These are phyloP conservation scores for Forsythia viridissima DNA, from an alignment of 257 asterid species.

Conservation along the genomic window DNA sequence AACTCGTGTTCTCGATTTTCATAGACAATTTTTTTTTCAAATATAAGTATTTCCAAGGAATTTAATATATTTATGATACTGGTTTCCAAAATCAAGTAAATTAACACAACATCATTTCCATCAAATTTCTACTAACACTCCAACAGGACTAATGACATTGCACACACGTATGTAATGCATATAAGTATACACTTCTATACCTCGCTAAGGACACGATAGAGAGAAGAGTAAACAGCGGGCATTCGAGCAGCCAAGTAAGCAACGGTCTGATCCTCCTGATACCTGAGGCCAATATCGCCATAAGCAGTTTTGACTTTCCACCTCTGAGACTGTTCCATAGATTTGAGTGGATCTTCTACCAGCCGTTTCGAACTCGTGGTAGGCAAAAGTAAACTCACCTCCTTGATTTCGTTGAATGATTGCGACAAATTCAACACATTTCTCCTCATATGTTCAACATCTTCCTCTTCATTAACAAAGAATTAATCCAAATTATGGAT, in stretches of 20 bases:
- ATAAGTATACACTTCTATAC: constrained; percentile 35
- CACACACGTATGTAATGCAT: background rate
- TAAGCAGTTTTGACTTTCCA: no score
- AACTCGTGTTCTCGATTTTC: background rate
- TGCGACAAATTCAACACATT: constrained; percentile 77
- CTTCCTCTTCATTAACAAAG: constrained; percentile 53
- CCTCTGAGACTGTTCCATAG: constrained; percentile 68
- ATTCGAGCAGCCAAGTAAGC: constrained; percentile 95
- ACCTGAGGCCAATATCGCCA: constrained; percentile 79
- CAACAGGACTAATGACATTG: background rate
- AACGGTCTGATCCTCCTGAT: constrained; percentile 68
- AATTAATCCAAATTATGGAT: background rate
- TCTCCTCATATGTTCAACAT: constrained; percentile 74
- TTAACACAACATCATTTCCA: constrained; percentile 1
- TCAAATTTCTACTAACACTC: constrained; percentile 13
- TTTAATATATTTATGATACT: background rate
- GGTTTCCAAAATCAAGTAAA: background rate
- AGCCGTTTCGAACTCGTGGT: constrained; percentile 74
- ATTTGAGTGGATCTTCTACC: constrained; percentile 75
- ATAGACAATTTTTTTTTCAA: constrained; percentile 2
- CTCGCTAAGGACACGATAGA: constrained; percentile 83
- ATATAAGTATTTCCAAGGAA: constrained; percentile 1
- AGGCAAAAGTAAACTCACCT: constrained; percentile 71
- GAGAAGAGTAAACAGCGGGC: constrained; percentile 93
- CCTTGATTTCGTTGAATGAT: constrained; percentile 72